These are phyloP conservation scores for Alternaria solani DNA, from an alignment of 2,329 filamentous ascomycete species.

Conservation along the genomic window DNA sequence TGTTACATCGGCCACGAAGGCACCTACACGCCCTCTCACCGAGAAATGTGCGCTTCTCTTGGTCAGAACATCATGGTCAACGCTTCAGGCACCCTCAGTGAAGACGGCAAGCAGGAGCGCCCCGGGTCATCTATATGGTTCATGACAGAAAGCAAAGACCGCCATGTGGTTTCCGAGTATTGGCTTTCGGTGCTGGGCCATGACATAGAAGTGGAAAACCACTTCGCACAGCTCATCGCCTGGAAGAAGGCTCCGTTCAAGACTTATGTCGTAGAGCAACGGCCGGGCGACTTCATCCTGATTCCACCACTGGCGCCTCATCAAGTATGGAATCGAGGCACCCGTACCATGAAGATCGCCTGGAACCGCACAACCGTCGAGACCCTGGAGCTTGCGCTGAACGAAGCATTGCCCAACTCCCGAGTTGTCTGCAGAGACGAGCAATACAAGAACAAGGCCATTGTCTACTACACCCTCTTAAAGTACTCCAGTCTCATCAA, in stretches of 20 bases:
- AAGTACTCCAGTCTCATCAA: slow-evolving; percentile 73
- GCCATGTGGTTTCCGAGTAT: slow-evolving; percentile 89
- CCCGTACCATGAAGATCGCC: slow-evolving; percentile 94
- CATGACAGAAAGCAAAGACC: slow-evolving; percentile 96
- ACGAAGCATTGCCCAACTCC: slow-evolving; percentile 87
- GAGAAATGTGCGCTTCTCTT: slow-evolving; percentile 96
- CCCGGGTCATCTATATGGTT: slow-evolving; percentile 96
- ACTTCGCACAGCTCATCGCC: slow-evolving; percentile 93
- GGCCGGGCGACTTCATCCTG: slow-evolving; percentile 88
- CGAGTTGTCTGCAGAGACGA: slow-evolving; percentile 94
- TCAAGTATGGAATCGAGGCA: slow-evolving; percentile 98
- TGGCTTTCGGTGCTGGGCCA: slow-evolving; percentile 93
- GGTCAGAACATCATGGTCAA: slow-evolving; percentile 99
- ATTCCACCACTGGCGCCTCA: slow-evolving; percentile 93
- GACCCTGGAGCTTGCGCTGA: slow-evolving; percentile 83
- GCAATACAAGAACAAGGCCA: slow-evolving; percentile 98
- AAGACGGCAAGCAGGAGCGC: slow-evolving; percentile 74
- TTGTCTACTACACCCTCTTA: slow-evolving; percentile 84
- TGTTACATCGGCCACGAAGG: slow-evolving; percentile 98
- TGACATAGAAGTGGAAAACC: slow-evolving; percentile 95
- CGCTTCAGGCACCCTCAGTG: slow-evolving; percentile 70
- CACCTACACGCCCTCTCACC: slow-evolving; percentile 92
- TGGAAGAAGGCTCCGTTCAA: slow-evolving; percentile 96
- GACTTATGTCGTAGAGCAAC: slow-evolving; percentile 92
- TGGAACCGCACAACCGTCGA: slow-evolving; percentile 97